Percentiles rank a stretch among this genome's conserved stretches.
phyloP scores from a whole-genome alignment of 768 basidiomycete genomes.

The Termitomyces sp. region DNA sequence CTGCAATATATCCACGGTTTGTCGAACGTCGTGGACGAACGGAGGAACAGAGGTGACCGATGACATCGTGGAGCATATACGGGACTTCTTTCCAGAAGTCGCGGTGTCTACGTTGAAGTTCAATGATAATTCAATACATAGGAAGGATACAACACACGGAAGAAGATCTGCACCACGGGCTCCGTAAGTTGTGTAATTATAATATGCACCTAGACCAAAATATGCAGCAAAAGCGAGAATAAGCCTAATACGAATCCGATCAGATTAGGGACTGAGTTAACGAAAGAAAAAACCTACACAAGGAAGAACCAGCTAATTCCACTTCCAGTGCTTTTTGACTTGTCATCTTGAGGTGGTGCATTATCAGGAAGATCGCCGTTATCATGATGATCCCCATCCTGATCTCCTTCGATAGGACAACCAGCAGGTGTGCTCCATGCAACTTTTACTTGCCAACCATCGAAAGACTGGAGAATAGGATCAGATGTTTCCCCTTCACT shows the following conservation, averaged over 20 bases:
- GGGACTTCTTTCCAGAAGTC: conserved; percentile 91
- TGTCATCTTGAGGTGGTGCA: conserved; percentile 16
- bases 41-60: conserved; percentile 70
- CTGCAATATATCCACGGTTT: conserved; percentile 69
- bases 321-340: conserved; percentile 49
- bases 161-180: conserved; percentile 78
- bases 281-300: conserved; percentile 45
- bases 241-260: conserved; percentile 31
- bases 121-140: conserved; percentile 1
- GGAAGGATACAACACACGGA: conserved; percentile 49
- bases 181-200: conserved; percentile 86
- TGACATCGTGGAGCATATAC: conserved; percentile 75
- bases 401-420: conserved; percentile 37
- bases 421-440: conserved; percentile 62
- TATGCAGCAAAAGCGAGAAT: conserved; percentile 64
- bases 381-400: conserved; percentile 34
- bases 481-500: conserved; percentile 31
- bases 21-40: conserved; percentile 61
- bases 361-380: conserved; percentile 15
- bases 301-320: conserved; percentile 89
- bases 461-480: conserved; percentile 56
- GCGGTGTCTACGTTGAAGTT: conserved; percentile 53
- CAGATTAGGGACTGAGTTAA: background rate
- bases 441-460: conserved; percentile 45
- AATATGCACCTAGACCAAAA: conserved; percentile 75